A percentile compares a stretch with the other conserved stretches of the same genome.
Evolutionary conservation across 768 basidiomycete genomes (phyloP).

Genomic region (Hypholoma sublateritium): DNA sequence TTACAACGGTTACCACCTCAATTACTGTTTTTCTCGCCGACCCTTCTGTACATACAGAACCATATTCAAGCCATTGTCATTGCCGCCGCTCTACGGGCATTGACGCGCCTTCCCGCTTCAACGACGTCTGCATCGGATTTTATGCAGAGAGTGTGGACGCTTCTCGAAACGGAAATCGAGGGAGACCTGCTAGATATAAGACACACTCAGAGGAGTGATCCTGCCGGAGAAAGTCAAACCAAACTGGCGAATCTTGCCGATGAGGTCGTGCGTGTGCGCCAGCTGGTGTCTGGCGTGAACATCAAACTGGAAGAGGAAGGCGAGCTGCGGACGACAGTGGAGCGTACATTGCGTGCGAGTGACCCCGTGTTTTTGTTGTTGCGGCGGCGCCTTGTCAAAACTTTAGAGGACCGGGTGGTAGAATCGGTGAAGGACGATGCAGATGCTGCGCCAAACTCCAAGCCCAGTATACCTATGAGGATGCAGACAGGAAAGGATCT

Average conservation of each 20-base stretch:
- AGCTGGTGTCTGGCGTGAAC: conserved; percentile 13
- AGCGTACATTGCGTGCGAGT: conserved; percentile 55
- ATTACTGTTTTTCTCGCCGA: conserved; percentile 58
- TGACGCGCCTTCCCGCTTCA: conserved; percentile 43
- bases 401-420: conserved; percentile 28
- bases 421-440: not conserved
- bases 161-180: conserved; percentile 59
- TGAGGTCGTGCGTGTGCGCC: conserved; percentile 62
- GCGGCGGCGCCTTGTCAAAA: conserved; percentile 54
- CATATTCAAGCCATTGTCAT: conserved; percentile 71
- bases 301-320: conserved; percentile 41
- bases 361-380: conserved; percentile 71
- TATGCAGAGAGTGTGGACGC: conserved; percentile 61
- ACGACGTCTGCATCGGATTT: conserved; percentile 34
- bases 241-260: conserved; percentile 72
- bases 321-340: conserved; percentile 57
- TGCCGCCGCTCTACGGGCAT: conserved; percentile 55
- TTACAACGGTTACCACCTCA: conserved; percentile 60
- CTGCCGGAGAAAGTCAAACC: conserved; percentile 25
- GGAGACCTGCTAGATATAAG: conserved; percentile 26
- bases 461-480: conserved; percentile 25
- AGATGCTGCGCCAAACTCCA: not conserved
- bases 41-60: conserved; percentile 62
- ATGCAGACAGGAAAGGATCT: conserved; percentile 35
- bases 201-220: conserved; percentile 17